Evolutionary conservation across 306 rosid genomes (phyloP), one percentile per base, ranked within the genome.

Genomic region (Vicia villosa): DNA sequence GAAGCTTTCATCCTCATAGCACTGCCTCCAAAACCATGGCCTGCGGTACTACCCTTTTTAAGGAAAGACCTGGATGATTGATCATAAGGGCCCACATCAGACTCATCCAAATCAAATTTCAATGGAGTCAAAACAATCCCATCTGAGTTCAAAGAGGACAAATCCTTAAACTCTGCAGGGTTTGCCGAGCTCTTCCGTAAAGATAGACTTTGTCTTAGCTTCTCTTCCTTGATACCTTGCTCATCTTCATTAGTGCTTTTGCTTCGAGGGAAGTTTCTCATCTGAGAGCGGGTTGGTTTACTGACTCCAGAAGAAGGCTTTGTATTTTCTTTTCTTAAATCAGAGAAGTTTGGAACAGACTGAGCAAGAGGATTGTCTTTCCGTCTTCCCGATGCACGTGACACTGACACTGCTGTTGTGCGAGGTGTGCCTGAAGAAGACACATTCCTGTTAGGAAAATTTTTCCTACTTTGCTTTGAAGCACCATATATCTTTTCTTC

Each of bases 291-390:
- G 19, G 79, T 47, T 2, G 91, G 60, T 85, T 91, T 91, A 76
- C 93, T 75, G 46, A 76, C 85, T 81, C 87, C 97, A 65, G 86
- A 81, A 59, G 79, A 67, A 70, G 97, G 97, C 77, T 85, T 95
- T 10, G 99, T 89, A 72, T 91, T 95, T 83, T 95, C 99, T 84
- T 95, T 95, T 79, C 97, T 87, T 58, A 95, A 80, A 82, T 95
- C 99, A 63, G 97, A 85, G 75, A 91, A 95, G 79, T 95, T 95
- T 32, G 97, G 99, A 69, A 95, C 96, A 57, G 97, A 95, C 74
- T 87, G 96, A 34, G 89, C 87, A 72, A 91, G 86, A 77, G 87
- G 96, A 63, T 76, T 87, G 63, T 89, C 97, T 81, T 88, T 89
- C 79, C 93, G 88, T 86, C 78, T 80, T 37, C 93, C 97, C 61